These are phyloP conservation scores for Penicillium sp. DNA, from an alignment of 2,329 filamentous ascomycete species.

Conservation along the genomic window DNA sequence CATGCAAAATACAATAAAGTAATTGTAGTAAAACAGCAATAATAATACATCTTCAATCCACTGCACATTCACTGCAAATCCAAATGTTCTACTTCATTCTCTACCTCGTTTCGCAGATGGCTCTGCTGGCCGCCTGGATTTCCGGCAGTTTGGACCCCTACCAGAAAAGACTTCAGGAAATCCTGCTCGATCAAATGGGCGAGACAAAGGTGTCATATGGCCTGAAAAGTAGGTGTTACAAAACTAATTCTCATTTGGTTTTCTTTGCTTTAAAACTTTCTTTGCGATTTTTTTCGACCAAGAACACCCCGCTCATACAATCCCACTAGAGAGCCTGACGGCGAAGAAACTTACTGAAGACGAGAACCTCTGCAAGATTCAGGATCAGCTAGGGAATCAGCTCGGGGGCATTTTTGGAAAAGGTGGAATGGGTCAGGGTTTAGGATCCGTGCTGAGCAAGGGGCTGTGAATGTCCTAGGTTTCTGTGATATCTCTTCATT, in stretches of 20 bases:
- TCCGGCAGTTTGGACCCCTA: constrained; percentile 33
- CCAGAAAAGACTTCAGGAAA: constrained; percentile 34
- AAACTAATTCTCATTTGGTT: background rate
- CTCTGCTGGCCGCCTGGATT: constrained; percentile 32
- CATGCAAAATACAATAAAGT: too few relatives aligned
- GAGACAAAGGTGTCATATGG: constrained; percentile 34
- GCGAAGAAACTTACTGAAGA: constrained; percentile 31
- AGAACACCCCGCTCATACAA: background rate
- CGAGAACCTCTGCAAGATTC: constrained; percentile 31
- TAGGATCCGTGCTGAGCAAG: constrained; percentile 28
- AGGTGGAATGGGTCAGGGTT: constrained; percentile 23
- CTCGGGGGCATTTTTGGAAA: constrained; percentile 28
- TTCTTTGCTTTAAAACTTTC: background rate
- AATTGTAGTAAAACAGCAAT: too few relatives aligned
- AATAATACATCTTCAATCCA: too few relatives aligned
- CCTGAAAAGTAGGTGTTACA: constrained; percentile 26
- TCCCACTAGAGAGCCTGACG: constrained; percentile 24
- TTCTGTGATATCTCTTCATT: too few relatives aligned
- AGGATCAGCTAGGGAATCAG: constrained; percentile 27
- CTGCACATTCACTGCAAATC: too few relatives aligned
- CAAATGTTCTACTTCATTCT: constrained; percentile 24
- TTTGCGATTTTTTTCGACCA: background rate
- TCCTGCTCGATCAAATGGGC: constrained; percentile 33
- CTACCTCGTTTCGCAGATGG: constrained; percentile 18
- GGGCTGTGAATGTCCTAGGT: constrained; percentile 13